These are phyloP conservation scores for Stygiomarasmius scandens DNA, from an alignment of 1,284 basidiomycete species.

Conservation along the genomic window DNA sequence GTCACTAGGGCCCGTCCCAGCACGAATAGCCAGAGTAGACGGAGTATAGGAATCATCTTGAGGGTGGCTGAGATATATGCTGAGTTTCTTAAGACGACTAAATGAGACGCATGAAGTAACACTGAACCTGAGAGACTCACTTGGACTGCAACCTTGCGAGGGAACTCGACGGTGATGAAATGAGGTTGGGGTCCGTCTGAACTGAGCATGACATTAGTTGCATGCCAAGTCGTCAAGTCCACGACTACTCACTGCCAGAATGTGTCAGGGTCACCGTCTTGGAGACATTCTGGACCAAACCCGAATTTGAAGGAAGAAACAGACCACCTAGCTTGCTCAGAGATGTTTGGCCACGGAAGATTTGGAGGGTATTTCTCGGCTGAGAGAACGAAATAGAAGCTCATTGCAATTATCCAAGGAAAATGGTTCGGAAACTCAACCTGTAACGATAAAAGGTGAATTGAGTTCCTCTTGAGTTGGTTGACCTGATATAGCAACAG, in stretches of 20 bases:
- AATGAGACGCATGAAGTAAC: neutral
- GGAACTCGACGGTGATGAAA: slow-evolving; percentile 92
- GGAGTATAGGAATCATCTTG: slow-evolving; percentile 98
- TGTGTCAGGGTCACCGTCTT: slow-evolving; percentile 87
- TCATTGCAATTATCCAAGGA: neutral
- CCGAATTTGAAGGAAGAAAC: slow-evolving; percentile 97
- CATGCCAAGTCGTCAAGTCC: no score
- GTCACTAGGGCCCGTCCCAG: slow-evolving; percentile 91
- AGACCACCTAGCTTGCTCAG: slow-evolving; percentile 89
- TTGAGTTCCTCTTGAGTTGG: slow-evolving; percentile 16
- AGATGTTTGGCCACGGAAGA: slow-evolving; percentile 79
- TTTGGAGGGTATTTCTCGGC: slow-evolving; percentile 46
- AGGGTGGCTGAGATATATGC: slow-evolving; percentile 84
- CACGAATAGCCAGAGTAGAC: slow-evolving; percentile 85
- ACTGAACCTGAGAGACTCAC: slow-evolving; percentile 40
- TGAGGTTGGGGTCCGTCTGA: slow-evolving; percentile 98
- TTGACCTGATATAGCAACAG: slow-evolving; percentile 9
- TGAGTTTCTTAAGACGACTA: slow-evolving; percentile 76
- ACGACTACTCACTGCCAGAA: slow-evolving; percentile 99
- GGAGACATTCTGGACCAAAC: slow-evolving; percentile 91
- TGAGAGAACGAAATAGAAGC: slow-evolving; percentile 4
- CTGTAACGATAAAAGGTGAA: slow-evolving; percentile 18
- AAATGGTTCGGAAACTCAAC: slow-evolving; percentile 1
- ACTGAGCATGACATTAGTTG: no score
- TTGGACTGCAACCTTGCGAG: slow-evolving; percentile 87